Evolutionary conservation across 1,284 basidiomycete species (phyloP).

Genomic region (Meira nashicola): DNA sequence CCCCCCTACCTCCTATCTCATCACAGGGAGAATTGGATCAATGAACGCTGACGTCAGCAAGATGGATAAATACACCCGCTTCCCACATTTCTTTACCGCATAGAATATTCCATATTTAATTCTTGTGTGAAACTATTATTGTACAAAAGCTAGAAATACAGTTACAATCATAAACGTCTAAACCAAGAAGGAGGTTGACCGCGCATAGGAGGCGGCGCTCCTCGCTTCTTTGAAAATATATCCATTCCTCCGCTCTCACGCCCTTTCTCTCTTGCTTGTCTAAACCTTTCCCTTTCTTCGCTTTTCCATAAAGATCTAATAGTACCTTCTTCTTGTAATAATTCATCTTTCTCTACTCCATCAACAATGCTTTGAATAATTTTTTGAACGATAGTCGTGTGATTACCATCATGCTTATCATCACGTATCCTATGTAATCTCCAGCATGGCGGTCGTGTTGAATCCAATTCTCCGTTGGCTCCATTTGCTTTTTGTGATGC

Average conservation of each 20-base stretch:
- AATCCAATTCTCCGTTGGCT: constrained; percentile 60
- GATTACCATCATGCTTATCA: constrained; percentile 50
- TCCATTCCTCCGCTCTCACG: too few species aligned
- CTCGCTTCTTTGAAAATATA: not conserved
- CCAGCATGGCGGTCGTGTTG: constrained; percentile 30
- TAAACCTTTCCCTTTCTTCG: constrained; percentile 6
- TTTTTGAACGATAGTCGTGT: constrained; percentile 40
- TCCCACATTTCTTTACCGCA: too few species aligned
- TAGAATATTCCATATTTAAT: too few species aligned
- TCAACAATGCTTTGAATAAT: constrained; percentile 45
- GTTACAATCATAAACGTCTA: too few species aligned
- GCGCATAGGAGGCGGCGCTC: constrained; percentile 1
- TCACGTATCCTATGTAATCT: constrained; percentile 45
- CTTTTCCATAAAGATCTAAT: constrained; percentile 11
- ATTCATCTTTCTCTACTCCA: constrained; percentile 41
- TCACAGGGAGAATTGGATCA: too few species aligned
- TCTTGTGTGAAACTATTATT: too few species aligned
- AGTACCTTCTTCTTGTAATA: constrained; percentile 8
- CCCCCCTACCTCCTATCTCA: too few species aligned
- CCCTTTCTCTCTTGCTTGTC: not conserved
- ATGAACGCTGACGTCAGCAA: too few species aligned
- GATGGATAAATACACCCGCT: too few species aligned
- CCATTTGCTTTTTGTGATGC: constrained; percentile 73
- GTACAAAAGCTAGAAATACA: too few species aligned
- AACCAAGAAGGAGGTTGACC: not conserved